Percentiles rank a stretch among this genome's conserved stretches.
phyloP scores from a whole-genome alignment of 2,329 filamentous ascomycete species.

The Aspergillus pseudoglaucus region DNA sequence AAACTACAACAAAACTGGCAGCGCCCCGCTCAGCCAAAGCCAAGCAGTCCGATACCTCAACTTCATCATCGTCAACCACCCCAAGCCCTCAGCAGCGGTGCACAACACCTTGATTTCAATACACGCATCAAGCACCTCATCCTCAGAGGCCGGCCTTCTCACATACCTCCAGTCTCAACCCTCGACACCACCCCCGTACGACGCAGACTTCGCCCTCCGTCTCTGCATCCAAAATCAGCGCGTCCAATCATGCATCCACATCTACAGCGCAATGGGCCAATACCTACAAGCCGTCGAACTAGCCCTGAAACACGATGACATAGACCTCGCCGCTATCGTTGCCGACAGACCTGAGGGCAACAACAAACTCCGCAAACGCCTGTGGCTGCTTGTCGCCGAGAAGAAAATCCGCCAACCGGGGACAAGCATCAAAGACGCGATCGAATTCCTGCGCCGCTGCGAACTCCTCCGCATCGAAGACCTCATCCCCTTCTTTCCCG shows the following conservation, averaged over 20 bases:
- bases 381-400: slow-evolving; percentile 92
- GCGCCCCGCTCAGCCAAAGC: slow-evolving; percentile 65
- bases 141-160: slow-evolving; percentile 77
- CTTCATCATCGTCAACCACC: slow-evolving; percentile 80
- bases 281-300: slow-evolving; percentile 90
- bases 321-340: slow-evolving; percentile 82
- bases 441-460: slow-evolving; percentile 87
- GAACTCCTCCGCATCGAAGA: slow-evolving; percentile 93
- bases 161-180: slow-evolving; percentile 87
- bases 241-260: slow-evolving; percentile 90
- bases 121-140: slow-evolving; percentile 77
- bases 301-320: slow-evolving; percentile 79
- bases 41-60: slow-evolving; percentile 91
- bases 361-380: slow-evolving; percentile 75
- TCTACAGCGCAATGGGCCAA: slow-evolving; percentile 94
- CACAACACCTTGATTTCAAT: slow-evolving; percentile 97
- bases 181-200: slow-evolving; percentile 76
- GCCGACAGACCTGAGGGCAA: slow-evolving; percentile 76
- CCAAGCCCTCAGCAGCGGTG: slow-evolving; percentile 72
- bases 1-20: slow-evolving; percentile 75
- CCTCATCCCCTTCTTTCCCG: slow-evolving; percentile 94
- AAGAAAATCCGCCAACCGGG: slow-evolving; percentile 79
- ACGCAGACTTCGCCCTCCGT: slow-evolving; percentile 91
- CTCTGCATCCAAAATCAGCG: slow-evolving; percentile 92
- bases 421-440: slow-evolving; percentile 83